Evolutionary conservation across 2,329 filamentous ascomycete genomes (phyloP).

Genomic region (Neocucurbitaria cava): DNA sequence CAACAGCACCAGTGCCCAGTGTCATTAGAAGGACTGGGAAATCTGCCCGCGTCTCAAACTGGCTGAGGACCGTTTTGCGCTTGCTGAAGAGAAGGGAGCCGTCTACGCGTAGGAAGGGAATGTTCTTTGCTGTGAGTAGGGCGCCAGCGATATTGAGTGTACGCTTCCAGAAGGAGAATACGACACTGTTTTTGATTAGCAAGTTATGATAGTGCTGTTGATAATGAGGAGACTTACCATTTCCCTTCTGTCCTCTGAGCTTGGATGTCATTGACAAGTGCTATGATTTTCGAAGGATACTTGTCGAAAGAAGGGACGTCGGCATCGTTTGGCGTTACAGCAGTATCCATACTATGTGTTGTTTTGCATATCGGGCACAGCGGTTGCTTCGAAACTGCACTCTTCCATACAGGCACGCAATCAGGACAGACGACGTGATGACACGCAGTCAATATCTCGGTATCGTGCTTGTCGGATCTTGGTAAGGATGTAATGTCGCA

Average conservation of each 20-base stretch:
- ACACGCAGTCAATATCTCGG: not conserved
- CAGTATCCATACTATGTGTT: not conserved
- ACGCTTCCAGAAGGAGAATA: conserved; percentile 47
- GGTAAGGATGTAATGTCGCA: conserved; percentile 5
- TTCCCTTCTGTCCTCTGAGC: conserved; percentile 17
- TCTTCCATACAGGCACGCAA: not conserved
- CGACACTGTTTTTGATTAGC: conserved; percentile 28
- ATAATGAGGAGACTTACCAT: too few species aligned
- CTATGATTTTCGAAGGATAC: conserved; percentile 24
- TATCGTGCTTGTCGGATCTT: not conserved
- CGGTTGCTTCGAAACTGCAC: not conserved
- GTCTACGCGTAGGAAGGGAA: conserved; percentile 34
- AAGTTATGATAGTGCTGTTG: too few species aligned
- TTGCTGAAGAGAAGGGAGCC: conserved; percentile 27
- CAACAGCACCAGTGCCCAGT: conserved; percentile 41
- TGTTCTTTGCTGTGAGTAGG: conserved; percentile 19
- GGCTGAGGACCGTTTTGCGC: conserved; percentile 23
- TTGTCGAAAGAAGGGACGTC: not conserved
- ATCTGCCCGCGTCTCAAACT: conserved; percentile 26
- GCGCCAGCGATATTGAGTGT: conserved; percentile 36
- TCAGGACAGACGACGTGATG: not conserved
- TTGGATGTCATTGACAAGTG: conserved; percentile 28
- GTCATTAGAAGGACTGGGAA: conserved; percentile 40
- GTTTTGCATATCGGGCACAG: not conserved
- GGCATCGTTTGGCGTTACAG: not conserved